Evolutionary conservation across 2,329 filamentous ascomycete genomes (phyloP).

Genomic region (Aspergillus sp.): DNA sequence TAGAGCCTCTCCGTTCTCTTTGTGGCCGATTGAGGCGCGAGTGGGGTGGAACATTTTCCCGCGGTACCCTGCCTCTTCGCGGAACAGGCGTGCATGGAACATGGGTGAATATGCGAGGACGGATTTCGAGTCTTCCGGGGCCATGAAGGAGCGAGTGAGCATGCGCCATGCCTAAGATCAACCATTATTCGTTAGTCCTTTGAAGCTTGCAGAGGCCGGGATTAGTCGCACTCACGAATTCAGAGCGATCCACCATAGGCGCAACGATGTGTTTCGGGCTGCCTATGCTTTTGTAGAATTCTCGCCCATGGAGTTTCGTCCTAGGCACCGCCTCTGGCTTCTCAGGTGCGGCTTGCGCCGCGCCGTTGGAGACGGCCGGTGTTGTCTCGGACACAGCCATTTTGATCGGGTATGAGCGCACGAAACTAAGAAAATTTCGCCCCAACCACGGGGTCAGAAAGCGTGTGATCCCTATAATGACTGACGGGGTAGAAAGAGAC

Average conservation of each 20-base stretch:
- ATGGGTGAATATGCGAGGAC: conserved; percentile 92
- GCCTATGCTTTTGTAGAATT: conserved; percentile 93
- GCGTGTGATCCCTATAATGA: conserved; percentile 33
- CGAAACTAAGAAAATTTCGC: conserved; percentile 15
- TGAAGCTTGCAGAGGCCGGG: background rate
- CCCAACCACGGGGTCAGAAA: conserved; percentile 29
- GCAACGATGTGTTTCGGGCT: conserved; percentile 88
- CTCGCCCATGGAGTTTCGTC: conserved; percentile 73
- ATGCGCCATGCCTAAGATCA: conserved; percentile 82
- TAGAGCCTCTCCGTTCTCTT: conserved; percentile 28
- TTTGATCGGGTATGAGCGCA: conserved; percentile 17
- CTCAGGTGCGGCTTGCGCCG: conserved; percentile 20
- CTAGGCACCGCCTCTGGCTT: conserved; percentile 14
- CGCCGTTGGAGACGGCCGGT: conserved; percentile 18
- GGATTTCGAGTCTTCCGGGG: conserved; percentile 60
- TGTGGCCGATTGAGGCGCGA: conserved; percentile 30
- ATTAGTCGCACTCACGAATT: conserved; percentile 70
- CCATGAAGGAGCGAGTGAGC: conserved; percentile 89
- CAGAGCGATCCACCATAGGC: conserved; percentile 97
- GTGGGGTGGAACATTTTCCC: conserved; percentile 76
- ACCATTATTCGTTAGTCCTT: conserved; percentile 11
- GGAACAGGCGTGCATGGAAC: conserved; percentile 89
- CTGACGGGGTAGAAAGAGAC: background rate
- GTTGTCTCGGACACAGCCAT: conserved; percentile 28
- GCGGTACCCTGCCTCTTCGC: conserved; percentile 73